Base-by-base conservation (phyloP, 352 stramenopile species). In the Pythium rishiriense region DNA sequence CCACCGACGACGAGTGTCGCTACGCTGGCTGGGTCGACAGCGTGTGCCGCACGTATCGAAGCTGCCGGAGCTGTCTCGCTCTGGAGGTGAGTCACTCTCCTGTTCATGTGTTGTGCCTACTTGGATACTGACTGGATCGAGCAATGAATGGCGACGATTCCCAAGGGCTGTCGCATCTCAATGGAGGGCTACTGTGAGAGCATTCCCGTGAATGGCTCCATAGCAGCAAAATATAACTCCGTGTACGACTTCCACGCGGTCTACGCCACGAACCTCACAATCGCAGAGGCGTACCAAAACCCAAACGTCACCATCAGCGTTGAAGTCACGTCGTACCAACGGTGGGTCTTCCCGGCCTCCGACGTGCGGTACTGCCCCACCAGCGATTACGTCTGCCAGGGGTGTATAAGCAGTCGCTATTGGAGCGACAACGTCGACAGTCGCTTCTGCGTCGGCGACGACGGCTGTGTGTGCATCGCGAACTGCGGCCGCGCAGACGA, bases 391-490 rank as follows among this genome's bases (percentile, higher is more conserved):
- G 28, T 59, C 41, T 67, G 60, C 28, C 46, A 25, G 12, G 37
- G 50, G n/a, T 67, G 60, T 24, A 1, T 39, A 15, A 19, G 24
- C 2, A 7, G 29, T 3, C 48, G 29, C 5, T 67, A 41, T 29
- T 61, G 50, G 50, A 25, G 50, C 17, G n/a, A 26, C 0, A 9
- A 7, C n/a, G 14, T 15, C 15, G 60, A 67, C 22, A 67, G 50
- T 48, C 60, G 50, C 15, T 67, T 57, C 43, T 67, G 60, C 31
- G 28, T 67, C 6, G 51, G 60, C 14, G 28, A 24, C 2, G 15
- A 24, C 25, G 51, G 42, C 8, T 66, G 59, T 31, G 43, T 66
- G 0, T 66, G 59, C 14, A 47, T 66, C 4, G 19, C 50, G 21
- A 52, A 49, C 21, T 66, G 59, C 31, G 59, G n/a, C n/a, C n/a